Evolutionary conservation across 1,139 yeast species (phyloP).

Genomic region (Eremothecium coryli): DNA sequence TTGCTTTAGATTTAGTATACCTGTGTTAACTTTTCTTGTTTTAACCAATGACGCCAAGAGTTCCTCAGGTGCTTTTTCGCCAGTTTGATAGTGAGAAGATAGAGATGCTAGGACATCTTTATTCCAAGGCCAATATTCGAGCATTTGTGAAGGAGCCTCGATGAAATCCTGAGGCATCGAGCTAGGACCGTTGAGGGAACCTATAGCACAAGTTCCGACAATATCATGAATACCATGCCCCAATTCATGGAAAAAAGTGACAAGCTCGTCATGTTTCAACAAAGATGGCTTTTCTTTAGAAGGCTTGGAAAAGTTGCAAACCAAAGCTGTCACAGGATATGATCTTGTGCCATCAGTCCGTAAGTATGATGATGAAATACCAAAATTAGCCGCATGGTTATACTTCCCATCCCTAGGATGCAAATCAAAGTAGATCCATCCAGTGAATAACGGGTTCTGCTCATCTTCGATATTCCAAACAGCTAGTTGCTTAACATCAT

Average conservation of each 20-base stretch:
- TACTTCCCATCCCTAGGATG: constrained; percentile 83
- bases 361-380: constrained; percentile 52
- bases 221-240: constrained; percentile 85
- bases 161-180: constrained; percentile 76
- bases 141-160: constrained; percentile 83
- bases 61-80: constrained; percentile 48
- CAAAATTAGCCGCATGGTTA: constrained; percentile 81
- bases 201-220: constrained; percentile 53
- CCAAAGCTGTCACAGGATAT: constrained; percentile 67
- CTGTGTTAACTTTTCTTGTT: constrained; percentile 71
- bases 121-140: constrained; percentile 86
- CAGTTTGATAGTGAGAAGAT: constrained; percentile 59
- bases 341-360: constrained; percentile 42
- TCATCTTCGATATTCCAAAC: constrained; percentile 56
- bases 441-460: constrained; percentile 50
- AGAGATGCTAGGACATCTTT: constrained; percentile 47
- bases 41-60: constrained; percentile 51
- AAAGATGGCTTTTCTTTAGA: constrained; percentile 62
- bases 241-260: constrained; percentile 80
- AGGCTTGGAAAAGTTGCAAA: constrained; percentile 79
- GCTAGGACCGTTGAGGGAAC: constrained; percentile 64
- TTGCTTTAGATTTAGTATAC: constrained; percentile 61
- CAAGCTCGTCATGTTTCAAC: constrained; percentile 68
- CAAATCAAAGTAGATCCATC: constrained; percentile 71
- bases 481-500: constrained; percentile 64